These are phyloP conservation scores for Xerocomellus amylosporus DNA, from an alignment of 768 basidiomycete genomes.

Conservation along the genomic window DNA sequence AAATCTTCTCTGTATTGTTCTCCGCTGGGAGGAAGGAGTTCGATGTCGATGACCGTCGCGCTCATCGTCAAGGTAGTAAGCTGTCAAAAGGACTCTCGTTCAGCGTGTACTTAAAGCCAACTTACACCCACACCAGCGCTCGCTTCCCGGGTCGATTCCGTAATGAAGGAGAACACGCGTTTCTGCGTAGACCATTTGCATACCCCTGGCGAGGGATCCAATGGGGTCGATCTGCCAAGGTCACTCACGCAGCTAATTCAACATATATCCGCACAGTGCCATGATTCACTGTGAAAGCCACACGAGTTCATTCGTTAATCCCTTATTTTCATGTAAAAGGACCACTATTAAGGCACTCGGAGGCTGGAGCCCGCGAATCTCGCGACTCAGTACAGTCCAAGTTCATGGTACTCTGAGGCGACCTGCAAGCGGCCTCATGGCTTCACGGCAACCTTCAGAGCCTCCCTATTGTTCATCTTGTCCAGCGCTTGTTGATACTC, in stretches of 20 bases:
- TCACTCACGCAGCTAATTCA: not conserved
- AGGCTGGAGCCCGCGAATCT: not conserved
- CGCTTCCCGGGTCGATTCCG: conserved; percentile 2
- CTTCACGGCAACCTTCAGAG: conserved; percentile 52
- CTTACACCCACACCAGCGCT: conserved; percentile 8
- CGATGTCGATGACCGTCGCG: conserved; percentile 5
- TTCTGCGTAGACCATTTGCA: not conserved
- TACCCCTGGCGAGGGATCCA: not conserved
- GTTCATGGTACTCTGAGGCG: not conserved
- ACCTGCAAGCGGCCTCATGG: conserved; percentile 32
- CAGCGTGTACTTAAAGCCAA: not conserved
- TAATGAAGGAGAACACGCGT: conserved; percentile 9
- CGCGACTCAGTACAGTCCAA: no score
- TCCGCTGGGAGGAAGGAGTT: not conserved
- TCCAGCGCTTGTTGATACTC: conserved; percentile 68
- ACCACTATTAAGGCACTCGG: no score
- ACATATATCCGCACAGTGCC: not conserved
- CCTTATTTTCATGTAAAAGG: not conserved
- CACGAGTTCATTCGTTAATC: not conserved
- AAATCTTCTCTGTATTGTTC: conserved; percentile 8
- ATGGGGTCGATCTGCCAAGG: not conserved
- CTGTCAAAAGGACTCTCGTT: not conserved
- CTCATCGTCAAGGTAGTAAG: conserved; percentile 13
- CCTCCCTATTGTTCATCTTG: conserved; percentile 61
- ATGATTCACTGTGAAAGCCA: not conserved